Evolutionary conservation across 169 alveolate genomes (phyloP), one percentile per base, ranked within the genome.

Genomic region (Cryptosporidium parvum): DNA sequence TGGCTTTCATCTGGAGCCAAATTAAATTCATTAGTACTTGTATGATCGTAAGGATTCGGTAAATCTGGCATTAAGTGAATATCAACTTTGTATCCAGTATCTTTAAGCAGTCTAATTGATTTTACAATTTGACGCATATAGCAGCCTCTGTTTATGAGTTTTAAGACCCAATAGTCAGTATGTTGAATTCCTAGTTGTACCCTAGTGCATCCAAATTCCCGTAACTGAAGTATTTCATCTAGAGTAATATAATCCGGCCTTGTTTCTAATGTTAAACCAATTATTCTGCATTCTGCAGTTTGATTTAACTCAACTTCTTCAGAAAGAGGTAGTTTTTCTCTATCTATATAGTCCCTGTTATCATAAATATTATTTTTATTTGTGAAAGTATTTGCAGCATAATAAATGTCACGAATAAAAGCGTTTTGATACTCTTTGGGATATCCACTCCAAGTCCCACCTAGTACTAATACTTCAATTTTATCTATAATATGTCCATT

Each of bases 161-260:
- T 89, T 86, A 97, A 94, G 42, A 96, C 93, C 29, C 73, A 93
- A 86, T 97, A 93, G 58, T 96, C 95, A 26, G 97, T 95, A 86
- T 97, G 99, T 93, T 97, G 99, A 72, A 97, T 96, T 26, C 99
- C 99, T 42, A 97, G 75, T 92, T 97, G 99, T 59, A 97, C 98
- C 42, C 98, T 91, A 12, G 98, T 96, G 92, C 98, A 96, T 1
- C 98, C 98, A 69, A 93, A 92, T n/a, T 85, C 93, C 8, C 98
- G 92, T 84, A 96, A 80, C 35, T 93, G 89, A 21, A 89, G 70
- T 33, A 97, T 91, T 91, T 97, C 99, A 10, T 86, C 93, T 3
- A 95, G 93, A 42, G 94, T 95, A 39, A 97, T 95, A 84, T 95
- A 96, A 85, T 97, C 99, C 16, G 99, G 99, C 18, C 99, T 93